Evolutionary conservation across 2,329 filamentous ascomycete species (phyloP), one percentile per base, ranked within the genome.

Genomic region (Drechslerella stenobrocha): DNA sequence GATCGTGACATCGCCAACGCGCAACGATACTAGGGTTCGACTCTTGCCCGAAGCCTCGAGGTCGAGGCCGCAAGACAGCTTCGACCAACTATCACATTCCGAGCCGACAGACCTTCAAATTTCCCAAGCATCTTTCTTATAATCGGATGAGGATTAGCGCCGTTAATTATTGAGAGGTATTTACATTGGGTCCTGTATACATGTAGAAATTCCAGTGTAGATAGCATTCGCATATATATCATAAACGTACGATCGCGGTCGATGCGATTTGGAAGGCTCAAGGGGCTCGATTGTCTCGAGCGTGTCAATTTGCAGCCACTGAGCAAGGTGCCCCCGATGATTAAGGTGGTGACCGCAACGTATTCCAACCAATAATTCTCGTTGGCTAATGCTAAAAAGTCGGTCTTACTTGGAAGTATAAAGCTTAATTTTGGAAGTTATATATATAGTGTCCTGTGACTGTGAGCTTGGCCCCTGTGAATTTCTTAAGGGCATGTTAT

Each of bases 141-240:
- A 52, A 6, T 42, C 57, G 22, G 48, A 53, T 22, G 57, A 46
- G 8, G 37, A 15, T 11, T 30, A 42, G 48, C 48, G 23, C 48
- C 48, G 2, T 61, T 48, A 20, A 61, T 61, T 53, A 22, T 15
- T 42, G 7, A 61, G 48, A 7, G 53, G 53, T 26, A 32, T 52
- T 1, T 48, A 22, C 57, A 53, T 53, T 42, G 57, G 57, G 15
- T 8, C 22, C 20, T 61, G 57, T 18, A 61, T 48, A 2, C 53
- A 47, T 15, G 30, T 42, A 26, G 57, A 61, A 15, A 61, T 32
- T 18, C 48, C 57, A 8, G 47, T 40, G 48, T 48, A 61, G 23
- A 61, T 52, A 15, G 18, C 42, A n/a, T n/a, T n/a, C n/a, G n/a
- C n/a, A n/a, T 48, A 53, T 42, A 61, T 61, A 15, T 61, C 57